Percentiles rank a stretch among this genome's conserved stretches.
phyloP scores from a whole-genome alignment of 345 rosid species.

The Syzygium aromaticum region DNA sequence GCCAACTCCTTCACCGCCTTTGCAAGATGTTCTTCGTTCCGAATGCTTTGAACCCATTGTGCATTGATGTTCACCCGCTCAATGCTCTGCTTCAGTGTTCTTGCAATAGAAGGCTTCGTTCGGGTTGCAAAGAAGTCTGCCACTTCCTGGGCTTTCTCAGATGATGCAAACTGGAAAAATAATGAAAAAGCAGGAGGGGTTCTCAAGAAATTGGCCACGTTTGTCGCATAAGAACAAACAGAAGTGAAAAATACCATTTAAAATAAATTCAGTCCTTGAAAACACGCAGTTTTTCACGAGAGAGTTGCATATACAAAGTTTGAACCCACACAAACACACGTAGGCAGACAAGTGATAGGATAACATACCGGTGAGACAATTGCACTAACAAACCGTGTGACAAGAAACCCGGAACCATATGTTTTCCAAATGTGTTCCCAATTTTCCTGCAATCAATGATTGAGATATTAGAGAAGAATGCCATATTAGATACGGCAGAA shows the following conservation, averaged over 20 bases:
- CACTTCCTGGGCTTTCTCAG: neutral
- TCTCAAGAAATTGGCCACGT: neutral
- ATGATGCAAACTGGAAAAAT: neutral
- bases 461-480: neutral
- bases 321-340: neutral
- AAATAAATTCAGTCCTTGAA: neutral
- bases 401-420: slow-evolving; percentile 72
- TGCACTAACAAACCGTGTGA: slow-evolving; percentile 64
- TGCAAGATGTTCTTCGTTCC: slow-evolving; percentile 33
- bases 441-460: slow-evolving; percentile 29
- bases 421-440: slow-evolving; percentile 70
- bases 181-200: neutral
- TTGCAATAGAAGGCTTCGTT: slow-evolving; percentile 42
- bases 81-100: slow-evolving; percentile 89
- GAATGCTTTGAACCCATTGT: slow-evolving; percentile 62
- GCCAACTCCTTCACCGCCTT: slow-evolving; percentile 43
- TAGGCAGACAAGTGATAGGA: neutral
- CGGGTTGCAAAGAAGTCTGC: slow-evolving; percentile 36
- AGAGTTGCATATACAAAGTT: neutral
- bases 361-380: slow-evolving; percentile 72
- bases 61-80: slow-evolving; percentile 67
- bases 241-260: neutral
- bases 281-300: neutral
- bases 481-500: neutral
- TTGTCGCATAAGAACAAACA: neutral